These are phyloP conservation scores for Plasmopara muralis DNA, from an alignment of 352 stramenopile species.

Conservation along the genomic window DNA sequence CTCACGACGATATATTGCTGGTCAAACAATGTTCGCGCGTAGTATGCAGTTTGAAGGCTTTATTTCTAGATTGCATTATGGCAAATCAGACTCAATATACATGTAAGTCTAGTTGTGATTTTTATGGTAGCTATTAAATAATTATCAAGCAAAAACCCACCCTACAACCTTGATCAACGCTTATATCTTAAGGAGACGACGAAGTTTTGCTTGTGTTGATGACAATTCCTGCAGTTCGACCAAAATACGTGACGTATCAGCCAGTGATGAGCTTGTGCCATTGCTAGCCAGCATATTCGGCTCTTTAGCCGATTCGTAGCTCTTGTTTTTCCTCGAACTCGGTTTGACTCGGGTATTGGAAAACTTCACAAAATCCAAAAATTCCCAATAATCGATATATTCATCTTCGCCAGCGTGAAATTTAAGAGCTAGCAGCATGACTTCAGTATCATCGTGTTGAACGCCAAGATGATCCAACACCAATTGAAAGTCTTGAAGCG, in stretches of 20 bases:
- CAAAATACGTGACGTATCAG: constrained; percentile 29
- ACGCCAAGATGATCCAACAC: constrained; percentile 52
- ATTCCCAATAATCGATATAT: constrained; percentile 44
- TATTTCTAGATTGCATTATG: too few relatives aligned
- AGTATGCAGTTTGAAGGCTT: too few relatives aligned
- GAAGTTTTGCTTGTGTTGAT: constrained; percentile 33
- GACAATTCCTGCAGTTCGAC: constrained; percentile 36
- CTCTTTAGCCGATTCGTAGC: background rate
- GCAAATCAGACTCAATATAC: too few relatives aligned
- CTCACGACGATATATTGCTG: too few relatives aligned
- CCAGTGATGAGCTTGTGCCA: background rate
- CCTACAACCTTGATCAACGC: too few relatives aligned
- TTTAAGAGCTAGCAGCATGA: constrained; percentile 35
- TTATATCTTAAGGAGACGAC: constrained; percentile 15
- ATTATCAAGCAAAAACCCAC: too few relatives aligned
- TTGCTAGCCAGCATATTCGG: background rate
- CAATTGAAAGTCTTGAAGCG: constrained; percentile 37
- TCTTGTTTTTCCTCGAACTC: background rate
- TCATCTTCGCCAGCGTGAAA: constrained; percentile 50
- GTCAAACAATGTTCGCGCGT: too few relatives aligned
- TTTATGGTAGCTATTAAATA: too few relatives aligned
- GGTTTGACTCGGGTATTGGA: background rate
- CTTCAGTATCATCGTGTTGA: constrained; percentile 34
- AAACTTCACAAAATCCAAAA: too few relatives aligned
- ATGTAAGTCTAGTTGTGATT: too few relatives aligned